These are phyloP conservation scores for Pleurotus djamor DNA, from an alignment of 768 basidiomycete species.

Conservation along the genomic window DNA sequence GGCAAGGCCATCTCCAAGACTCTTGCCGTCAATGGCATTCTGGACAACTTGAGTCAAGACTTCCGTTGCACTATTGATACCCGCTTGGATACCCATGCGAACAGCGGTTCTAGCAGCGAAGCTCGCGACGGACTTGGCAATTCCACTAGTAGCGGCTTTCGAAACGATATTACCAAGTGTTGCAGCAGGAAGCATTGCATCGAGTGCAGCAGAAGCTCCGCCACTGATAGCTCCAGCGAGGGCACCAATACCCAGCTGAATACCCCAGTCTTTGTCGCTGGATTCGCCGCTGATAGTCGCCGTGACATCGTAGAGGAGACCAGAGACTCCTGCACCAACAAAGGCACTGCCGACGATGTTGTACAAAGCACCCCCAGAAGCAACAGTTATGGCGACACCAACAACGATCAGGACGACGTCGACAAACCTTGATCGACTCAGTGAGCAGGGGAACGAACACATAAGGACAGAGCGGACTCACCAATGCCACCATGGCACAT, in stretches of 20 bases:
- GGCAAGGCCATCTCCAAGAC: slow-evolving; percentile 1
- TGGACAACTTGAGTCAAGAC: background rate
- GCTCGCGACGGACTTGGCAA: background rate
- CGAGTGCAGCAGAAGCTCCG: slow-evolving; percentile 4
- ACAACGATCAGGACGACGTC: background rate
- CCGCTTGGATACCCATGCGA: background rate
- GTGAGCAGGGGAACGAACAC: too few species aligned
- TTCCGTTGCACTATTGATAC: background rate
- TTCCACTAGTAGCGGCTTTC: background rate
- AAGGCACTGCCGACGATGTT: background rate
- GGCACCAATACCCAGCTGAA: slow-evolving; percentile 11
- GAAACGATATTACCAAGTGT: background rate
- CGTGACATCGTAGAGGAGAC: slow-evolving; percentile 8
- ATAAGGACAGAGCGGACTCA: background rate
- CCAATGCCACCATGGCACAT: slow-evolving; percentile 14
- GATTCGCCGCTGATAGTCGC: background rate
- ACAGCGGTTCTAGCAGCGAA: background rate
- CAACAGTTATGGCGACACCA: background rate
- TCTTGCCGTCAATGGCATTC: slow-evolving; percentile 1
- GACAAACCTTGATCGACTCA: background rate
- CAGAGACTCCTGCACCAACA: slow-evolving; percentile 9
- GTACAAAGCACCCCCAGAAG: background rate
- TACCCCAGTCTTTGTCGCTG: slow-evolving; percentile 11
- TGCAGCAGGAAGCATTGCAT: slow-evolving; percentile 10
- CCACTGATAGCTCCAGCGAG: slow-evolving; percentile 8